A percentile compares a stretch with the other conserved stretches of the same genome.
Evolutionary conservation across 257 asterid species (phyloP).

Genomic region (Solanum rostratum): DNA sequence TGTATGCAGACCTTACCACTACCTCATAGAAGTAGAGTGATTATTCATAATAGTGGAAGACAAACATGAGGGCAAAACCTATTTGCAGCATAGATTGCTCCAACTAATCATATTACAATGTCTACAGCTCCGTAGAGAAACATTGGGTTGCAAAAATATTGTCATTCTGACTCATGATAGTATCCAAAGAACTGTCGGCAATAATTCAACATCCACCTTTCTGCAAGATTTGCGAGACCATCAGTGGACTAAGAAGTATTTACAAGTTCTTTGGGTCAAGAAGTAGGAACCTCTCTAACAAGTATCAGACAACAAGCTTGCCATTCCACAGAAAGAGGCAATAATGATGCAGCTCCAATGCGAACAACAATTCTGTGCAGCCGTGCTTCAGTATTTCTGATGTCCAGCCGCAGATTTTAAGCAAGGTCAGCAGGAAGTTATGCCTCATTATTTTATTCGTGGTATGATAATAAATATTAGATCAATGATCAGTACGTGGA

Average conservation of each 20-base stretch:
- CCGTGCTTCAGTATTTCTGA: slow-evolving; percentile 73
- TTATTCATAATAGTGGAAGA: background rate
- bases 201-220: background rate
- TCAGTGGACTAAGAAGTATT: background rate
- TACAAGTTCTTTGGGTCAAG: background rate
- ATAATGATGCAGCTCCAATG: slow-evolving; percentile 83
- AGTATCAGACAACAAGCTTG: slow-evolving; percentile 77
- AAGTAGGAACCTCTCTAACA: background rate
- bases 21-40: too few species aligned
- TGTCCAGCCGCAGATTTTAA: slow-evolving; percentile 49
- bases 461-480: background rate
- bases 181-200: background rate
- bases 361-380: slow-evolving; percentile 82
- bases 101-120: background rate
- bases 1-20: too few species aligned
- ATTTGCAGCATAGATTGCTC: background rate
- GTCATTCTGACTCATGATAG: background rate
- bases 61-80: background rate
- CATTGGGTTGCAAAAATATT: background rate
- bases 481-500: background rate
- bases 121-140: background rate
- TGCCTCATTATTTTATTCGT: background rate
- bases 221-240: background rate
- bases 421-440: background rate
- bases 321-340: slow-evolving; percentile 88